A percentile compares a stretch with the other conserved stretches of the same genome.
phyloP scores from a whole-genome alignment of 2,329 filamentous ascomycete genomes.

The Chaetomiaceae sp. region DNA sequence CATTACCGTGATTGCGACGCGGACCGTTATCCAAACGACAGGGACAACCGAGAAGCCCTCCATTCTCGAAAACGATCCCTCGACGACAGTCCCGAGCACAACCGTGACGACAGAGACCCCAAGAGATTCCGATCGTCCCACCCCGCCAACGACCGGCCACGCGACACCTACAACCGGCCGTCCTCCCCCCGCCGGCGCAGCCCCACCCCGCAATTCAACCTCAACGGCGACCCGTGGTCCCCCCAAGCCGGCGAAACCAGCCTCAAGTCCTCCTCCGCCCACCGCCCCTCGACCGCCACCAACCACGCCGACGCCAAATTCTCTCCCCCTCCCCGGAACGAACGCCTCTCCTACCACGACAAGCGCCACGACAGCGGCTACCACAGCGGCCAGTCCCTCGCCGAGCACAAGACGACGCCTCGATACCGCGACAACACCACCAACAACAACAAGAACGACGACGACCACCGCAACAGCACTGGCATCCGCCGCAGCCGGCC shows the following conservation, averaged over 20 bases:
- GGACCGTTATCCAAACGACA: not conserved
- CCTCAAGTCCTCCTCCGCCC: constrained; percentile 1
- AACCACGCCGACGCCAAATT: constrained; percentile 2
- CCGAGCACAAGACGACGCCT: constrained; percentile 9
- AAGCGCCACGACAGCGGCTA: constrained; percentile 27
- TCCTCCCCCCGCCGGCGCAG: constrained; percentile 9
- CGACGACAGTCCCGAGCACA: constrained; percentile 1
- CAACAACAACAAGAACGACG: no score
- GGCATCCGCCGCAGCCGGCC: constrained; percentile 2
- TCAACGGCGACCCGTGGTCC: constrained; percentile 20
- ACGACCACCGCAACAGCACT: constrained; percentile 10
- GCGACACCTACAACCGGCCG: constrained; percentile 1
- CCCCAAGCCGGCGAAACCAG: constrained; percentile 21
- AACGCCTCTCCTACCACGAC: constrained; percentile 13
- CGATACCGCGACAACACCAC: constrained; percentile 14
- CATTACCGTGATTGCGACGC: not conserved
- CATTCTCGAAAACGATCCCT: constrained; percentile 12
- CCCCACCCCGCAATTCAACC: constrained; percentile 6
- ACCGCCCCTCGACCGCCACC: constrained; percentile 3
- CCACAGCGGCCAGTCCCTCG: constrained; percentile 24
- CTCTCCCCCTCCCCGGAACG: constrained; percentile 13
- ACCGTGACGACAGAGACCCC: constrained; percentile 4
- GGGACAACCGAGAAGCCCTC: not conserved
- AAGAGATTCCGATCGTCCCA: constrained; percentile 16
- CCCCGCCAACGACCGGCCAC: not conserved